Percentiles rank a stretch among this genome's conserved stretches.
These are phyloP conservation scores for Dalbergia cochinchinensis DNA, from an alignment of 306 rosid species.

Conservation along the genomic window DNA sequence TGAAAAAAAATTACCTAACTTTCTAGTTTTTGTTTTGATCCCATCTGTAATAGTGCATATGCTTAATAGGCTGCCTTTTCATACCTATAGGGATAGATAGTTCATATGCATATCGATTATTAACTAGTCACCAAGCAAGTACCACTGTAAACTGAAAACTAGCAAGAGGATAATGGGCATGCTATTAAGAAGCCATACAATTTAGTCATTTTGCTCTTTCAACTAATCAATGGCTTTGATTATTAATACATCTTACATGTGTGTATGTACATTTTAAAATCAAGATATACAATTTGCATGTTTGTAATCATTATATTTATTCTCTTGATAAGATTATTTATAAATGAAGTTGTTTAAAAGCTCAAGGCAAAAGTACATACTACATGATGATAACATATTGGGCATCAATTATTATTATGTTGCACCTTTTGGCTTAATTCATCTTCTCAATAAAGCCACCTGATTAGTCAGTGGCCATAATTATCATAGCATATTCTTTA, in stretches of 20 bases:
- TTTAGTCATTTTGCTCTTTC: conserved; percentile 33
- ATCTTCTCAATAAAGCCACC: neutral
- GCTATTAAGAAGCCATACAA: neutral
- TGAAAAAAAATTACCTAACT: neutral
- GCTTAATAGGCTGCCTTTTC: neutral
- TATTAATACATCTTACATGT: neutral
- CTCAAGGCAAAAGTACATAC: neutral
- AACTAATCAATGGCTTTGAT: neutral
- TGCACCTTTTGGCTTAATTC: neutral
- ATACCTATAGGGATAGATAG: too few species aligned
- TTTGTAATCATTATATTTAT: neutral
- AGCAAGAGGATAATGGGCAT: too few species aligned
- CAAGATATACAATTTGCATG: neutral
- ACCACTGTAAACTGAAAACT: too few species aligned
- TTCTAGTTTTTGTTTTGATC: neutral
- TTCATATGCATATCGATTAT: too few species aligned
- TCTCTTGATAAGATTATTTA: neutral
- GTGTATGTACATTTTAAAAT: neutral
- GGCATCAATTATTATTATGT: neutral
- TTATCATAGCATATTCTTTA: too few species aligned
- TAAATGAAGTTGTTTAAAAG: neutral
- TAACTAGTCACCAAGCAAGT: too few species aligned
- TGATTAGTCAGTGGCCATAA: neutral
- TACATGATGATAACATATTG: too few species aligned
- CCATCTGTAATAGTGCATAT: neutral